Evolutionary conservation across 2,329 filamentous ascomycete species (phyloP).

Genomic region (Plectosphaerella sp.): DNA sequence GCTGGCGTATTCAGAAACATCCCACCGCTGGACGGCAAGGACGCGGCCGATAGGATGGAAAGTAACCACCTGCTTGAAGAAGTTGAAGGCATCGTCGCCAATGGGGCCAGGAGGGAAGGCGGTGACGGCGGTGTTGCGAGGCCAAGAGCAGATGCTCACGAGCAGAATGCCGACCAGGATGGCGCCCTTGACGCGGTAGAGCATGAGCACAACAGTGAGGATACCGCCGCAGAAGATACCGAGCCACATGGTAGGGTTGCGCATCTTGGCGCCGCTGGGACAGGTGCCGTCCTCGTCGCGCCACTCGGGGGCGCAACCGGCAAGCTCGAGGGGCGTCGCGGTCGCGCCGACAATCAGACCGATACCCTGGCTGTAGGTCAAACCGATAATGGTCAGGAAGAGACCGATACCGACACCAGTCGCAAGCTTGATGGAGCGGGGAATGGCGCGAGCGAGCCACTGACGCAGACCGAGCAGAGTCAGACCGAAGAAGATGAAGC

Average conservation of each 20-base stretch:
- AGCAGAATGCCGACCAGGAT: conserved; percentile 80
- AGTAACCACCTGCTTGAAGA: conserved; percentile 82
- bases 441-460: conserved; percentile 82
- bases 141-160: conserved; percentile 87
- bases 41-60: conserved; percentile 73
- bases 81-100: conserved; percentile 71
- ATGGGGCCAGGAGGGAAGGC: conserved; percentile 71
- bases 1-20: conserved; percentile 61
- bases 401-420: conserved; percentile 83
- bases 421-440: conserved; percentile 79
- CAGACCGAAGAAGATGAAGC: conserved; percentile 77
- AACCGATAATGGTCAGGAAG: conserved; percentile 71
- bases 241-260: conserved; percentile 79
- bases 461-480: conserved; percentile 79
- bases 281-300: conserved; percentile 50
- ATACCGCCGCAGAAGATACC: conserved; percentile 84
- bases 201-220: conserved; percentile 73
- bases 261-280: conserved; percentile 66
- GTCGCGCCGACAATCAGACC: conserved; percentile 68
- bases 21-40: conserved; percentile 70
- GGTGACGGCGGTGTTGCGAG: conserved; percentile 68
- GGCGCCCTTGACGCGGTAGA: conserved; percentile 83
- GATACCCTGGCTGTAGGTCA: conserved; percentile 79
- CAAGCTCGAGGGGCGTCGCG: conserved; percentile 68
- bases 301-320: conserved; percentile 57